Conservation (phyloP, 2,329 filamentous ascomycete species). For the Nannizziopsis arthrosporioides region DNA sequence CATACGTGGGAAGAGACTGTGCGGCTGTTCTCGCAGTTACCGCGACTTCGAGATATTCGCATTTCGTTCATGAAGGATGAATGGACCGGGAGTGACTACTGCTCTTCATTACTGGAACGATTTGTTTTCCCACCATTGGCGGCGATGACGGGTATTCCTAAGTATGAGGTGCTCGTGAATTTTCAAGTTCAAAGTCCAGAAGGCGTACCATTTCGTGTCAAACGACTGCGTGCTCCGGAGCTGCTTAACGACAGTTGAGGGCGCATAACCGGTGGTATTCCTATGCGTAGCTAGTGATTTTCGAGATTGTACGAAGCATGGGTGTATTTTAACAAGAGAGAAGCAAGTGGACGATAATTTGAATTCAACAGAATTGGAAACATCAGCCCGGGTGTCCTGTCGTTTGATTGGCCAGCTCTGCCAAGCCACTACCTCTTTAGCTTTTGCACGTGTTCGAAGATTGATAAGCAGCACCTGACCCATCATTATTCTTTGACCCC, state of each 20-base stretch:
- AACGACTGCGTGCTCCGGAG: neutral
- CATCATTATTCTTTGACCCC: no score
- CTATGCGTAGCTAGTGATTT: no score
- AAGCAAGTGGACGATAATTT: no score
- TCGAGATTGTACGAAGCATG: no score
- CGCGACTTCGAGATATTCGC: conserved; percentile 5
- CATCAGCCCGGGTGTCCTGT: no score
- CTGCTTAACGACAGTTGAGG: neutral
- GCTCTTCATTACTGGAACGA: conserved; percentile 4
- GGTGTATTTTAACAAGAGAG: no score
- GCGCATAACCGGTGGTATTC: neutral
- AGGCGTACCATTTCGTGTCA: conserved; percentile 7
- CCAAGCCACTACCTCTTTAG: no score
- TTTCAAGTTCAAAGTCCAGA: conserved; percentile 8
- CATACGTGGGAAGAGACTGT: conserved; percentile 1
- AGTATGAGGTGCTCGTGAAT: conserved; percentile 10
- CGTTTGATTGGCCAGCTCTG: no score
- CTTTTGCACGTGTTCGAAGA: no score
- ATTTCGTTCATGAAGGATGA: conserved; percentile 10
- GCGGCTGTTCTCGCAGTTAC: neutral
- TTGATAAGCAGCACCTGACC: no score
- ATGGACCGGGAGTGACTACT: conserved; percentile 7
- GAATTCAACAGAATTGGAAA: no score
- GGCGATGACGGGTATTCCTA: neutral
- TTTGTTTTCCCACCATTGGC: conserved; percentile 9